Percentiles rank a stretch among this genome's conserved stretches.
Evolutionary conservation across 129 eudicot genomes (phyloP).

Genomic region (Chrysanthemum makinoi): DNA sequence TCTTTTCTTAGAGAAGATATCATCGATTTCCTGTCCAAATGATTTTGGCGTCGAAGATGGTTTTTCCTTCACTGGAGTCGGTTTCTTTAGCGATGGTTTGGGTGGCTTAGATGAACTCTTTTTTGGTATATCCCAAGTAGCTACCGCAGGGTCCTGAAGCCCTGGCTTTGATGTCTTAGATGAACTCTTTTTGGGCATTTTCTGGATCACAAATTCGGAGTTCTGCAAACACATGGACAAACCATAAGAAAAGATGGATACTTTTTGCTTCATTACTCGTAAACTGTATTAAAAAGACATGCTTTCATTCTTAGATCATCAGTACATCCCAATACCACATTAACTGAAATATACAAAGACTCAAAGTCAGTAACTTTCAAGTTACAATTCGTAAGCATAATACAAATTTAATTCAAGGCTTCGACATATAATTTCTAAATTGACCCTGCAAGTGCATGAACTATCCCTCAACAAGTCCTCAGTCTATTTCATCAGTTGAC

Average conservation of each 20-base stretch:
- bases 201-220: background rate
- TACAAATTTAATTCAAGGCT: background rate
- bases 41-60: conserved; percentile 27
- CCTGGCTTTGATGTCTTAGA: conserved; percentile 29
- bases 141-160: conserved; percentile 26
- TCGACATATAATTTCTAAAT: background rate
- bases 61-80: conserved; percentile 29
- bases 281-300: no score
- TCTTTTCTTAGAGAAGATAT: conserved; percentile 72
- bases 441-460: background rate
- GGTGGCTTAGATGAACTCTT: conserved; percentile 38
- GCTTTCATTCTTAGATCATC: background rate
- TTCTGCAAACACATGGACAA: conserved; percentile 14
- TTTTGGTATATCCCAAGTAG: conserved; percentile 37
- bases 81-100: conserved; percentile 13
- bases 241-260: background rate
- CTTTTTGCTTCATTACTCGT: no score
- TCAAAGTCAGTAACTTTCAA: no score
- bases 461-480: background rate
- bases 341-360: no score
- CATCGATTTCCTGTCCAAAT: conserved; percentile 64
- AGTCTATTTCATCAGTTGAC: background rate
- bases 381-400: background rate
- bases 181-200: conserved; percentile 51
- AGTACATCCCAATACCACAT: no score